Evolutionary conservation across 805 yeast species (phyloP), one percentile per base, ranked within the genome.

Genomic region (Nakazawaea siamensis): DNA sequence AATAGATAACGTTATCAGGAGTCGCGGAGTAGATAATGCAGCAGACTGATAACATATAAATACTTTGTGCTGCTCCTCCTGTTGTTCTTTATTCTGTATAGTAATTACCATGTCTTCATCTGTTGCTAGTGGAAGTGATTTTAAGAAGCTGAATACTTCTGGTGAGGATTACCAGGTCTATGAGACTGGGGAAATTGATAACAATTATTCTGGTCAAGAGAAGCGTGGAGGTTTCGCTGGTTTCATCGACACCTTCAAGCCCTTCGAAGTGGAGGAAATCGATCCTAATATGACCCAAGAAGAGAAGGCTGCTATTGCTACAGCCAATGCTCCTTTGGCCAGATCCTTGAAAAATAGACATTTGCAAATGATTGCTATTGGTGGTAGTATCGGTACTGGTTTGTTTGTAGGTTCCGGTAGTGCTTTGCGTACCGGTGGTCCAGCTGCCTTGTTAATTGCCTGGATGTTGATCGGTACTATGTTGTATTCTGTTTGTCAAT

Each of bases 351-450:
- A 71, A 46, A 68, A 73, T 28, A 66, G 88, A 50, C 90, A 83
- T 52, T 57, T 83, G 45, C 76, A 79, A 41, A 77, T 81, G 85
- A 83, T 83, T 58, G 87, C 92, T 33, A 64, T 83, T 42, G 92
- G 90, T 45, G 88, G 90, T 28, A 70, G 81, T 40, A 82, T 84
- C 45, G 95, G 94, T 47, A 79, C 90, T 7, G 94, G 92, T 50
- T 63, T 85, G 34, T 75, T 85, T 42, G 80, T 85, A 21, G 85
- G 86, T 50, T 70, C 86, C 2, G 83, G 84, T 40, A 55, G 66
- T 13, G 70, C 83, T 2, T 57, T 82, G 34, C 45, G 66, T 14
- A 61, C 66, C 21, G 82, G 85, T 52, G 92, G 92, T 18, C 90
- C 92, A n/a, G 83, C 80, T 12, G 70, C 79, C 27, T 54, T 80